phyloP scores from a whole-genome alignment of 805 yeast genomes.

The Myxozyma lipomycoides region DNA sequence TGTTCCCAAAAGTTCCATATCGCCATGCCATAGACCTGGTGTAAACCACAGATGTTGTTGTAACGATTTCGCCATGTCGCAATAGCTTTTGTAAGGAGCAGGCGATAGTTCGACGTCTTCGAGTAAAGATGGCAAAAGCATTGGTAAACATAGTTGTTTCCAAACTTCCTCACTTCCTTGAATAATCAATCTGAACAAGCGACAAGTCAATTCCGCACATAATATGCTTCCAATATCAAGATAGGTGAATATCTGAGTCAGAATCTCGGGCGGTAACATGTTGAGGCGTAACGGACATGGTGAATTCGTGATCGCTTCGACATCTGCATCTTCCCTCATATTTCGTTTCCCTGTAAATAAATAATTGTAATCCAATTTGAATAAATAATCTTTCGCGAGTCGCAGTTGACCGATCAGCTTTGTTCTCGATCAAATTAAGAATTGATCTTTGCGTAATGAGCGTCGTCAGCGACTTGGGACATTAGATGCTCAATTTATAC shows the following conservation, averaged over 20 bases:
- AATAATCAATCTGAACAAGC: conserved; percentile 11
- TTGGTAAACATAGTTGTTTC: conserved; percentile 19
- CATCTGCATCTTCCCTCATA: too few species aligned
- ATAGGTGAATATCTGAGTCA: conserved; percentile 11
- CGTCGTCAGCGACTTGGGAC: too few species aligned
- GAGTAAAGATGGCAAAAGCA: conserved; percentile 16
- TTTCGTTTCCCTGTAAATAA: too few species aligned
- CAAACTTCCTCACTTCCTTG: conserved; percentile 24
- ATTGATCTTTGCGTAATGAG: too few species aligned
- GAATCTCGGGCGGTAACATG: conserved; percentile 28
- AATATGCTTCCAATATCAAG: conserved; percentile 25
- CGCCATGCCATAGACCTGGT: conserved; percentile 34
- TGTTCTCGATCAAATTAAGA: too few species aligned
- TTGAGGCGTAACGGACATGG: too few species aligned
- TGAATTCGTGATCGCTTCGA: too few species aligned
- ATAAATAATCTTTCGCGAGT: too few species aligned
- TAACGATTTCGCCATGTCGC: conserved; percentile 20
- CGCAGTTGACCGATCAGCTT: too few species aligned
- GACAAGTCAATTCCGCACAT: conserved; percentile 24
- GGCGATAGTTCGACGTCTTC: conserved; percentile 4
- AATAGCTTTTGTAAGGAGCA: conserved; percentile 26
- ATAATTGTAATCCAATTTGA: too few species aligned
- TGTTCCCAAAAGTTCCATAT: conserved; percentile 30
- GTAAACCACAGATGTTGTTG: conserved; percentile 31
- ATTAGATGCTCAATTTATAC: too few species aligned